A percentile compares a stretch with the other conserved stretches of the same genome.
These are phyloP conservation scores for Quercus lobata DNA, from an alignment of 331 rosid genomes.

Conservation along the genomic window DNA sequence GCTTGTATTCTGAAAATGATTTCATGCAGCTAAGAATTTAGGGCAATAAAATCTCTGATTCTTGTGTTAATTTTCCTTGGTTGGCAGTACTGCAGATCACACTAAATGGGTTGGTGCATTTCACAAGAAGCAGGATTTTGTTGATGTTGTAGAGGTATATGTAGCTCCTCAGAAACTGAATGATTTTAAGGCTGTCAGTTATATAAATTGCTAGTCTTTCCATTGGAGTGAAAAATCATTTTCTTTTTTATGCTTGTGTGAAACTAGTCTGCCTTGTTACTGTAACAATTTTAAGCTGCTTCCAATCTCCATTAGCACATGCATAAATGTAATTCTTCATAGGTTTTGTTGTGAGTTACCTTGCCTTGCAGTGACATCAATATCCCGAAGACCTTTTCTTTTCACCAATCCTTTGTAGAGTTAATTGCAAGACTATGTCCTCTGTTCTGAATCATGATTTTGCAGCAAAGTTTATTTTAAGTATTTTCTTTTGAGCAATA, in stretches of 20 bases:
- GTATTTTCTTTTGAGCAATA: neutral
- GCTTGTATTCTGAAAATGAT: neutral
- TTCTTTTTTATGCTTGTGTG: neutral
- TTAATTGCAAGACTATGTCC: neutral
- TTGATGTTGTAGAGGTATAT: conserved; percentile 83
- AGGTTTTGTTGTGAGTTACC: neutral
- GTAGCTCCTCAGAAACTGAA: conserved; percentile 10
- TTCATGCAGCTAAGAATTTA: neutral
- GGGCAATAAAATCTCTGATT: neutral
- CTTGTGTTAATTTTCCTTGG: neutral
- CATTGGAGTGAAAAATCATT: neutral
- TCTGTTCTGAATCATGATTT: neutral
- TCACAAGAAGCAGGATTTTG: conserved; percentile 72
- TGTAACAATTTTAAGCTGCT: neutral
- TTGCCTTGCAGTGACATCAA: neutral
- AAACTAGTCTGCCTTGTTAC: neutral
- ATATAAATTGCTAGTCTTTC: neutral
- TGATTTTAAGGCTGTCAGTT: neutral
- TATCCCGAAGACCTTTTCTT: neutral
- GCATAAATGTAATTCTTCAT: neutral
- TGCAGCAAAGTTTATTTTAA: neutral
- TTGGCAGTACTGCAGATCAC: conserved; percentile 76
- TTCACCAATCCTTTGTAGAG: neutral
- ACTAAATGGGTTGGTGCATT: conserved; percentile 90
- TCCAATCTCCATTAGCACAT: neutral